phyloP scores from a whole-genome alignment of 441 rosid species.

The Euphorbia celastroides region DNA sequence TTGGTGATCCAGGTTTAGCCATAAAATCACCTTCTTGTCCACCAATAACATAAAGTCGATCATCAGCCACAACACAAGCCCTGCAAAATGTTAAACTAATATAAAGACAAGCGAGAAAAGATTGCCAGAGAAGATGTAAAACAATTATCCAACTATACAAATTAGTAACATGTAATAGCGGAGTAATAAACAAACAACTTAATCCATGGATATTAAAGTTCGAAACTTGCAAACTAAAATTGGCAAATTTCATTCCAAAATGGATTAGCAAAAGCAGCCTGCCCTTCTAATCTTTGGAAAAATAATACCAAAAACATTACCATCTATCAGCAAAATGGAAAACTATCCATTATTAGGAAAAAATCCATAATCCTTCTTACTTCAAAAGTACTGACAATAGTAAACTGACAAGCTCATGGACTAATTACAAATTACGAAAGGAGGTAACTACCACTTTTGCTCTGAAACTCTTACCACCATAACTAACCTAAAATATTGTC shows the following conservation, averaged over 20 bases:
- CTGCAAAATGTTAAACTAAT: constrained; percentile 26
- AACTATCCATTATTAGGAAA: background rate
- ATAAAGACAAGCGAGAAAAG: background rate
- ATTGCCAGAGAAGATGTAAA: background rate
- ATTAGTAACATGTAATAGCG: background rate
- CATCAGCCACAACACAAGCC: constrained; percentile 72
- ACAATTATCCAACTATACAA: background rate
- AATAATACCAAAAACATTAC: background rate
- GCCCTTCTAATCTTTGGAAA: background rate
- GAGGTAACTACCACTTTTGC: background rate
- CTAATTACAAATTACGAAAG: background rate
- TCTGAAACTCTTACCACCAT: background rate
- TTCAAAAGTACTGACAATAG: background rate
- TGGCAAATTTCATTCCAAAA: background rate
- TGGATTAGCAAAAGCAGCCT: background rate
- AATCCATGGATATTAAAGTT: background rate
- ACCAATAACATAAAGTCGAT: constrained; percentile 68
- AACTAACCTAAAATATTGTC: background rate
- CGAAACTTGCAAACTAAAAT: constrained; percentile 5
- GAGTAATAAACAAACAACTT: background rate
- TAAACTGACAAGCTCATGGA: background rate
- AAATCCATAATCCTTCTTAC: background rate
- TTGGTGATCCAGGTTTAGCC: constrained; percentile 99
- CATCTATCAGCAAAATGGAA: background rate
- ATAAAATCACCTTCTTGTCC: constrained; percentile 99